These are phyloP conservation scores for Lipomyces lipofer DNA, from an alignment of 805 yeast species.

Conservation along the genomic window DNA sequence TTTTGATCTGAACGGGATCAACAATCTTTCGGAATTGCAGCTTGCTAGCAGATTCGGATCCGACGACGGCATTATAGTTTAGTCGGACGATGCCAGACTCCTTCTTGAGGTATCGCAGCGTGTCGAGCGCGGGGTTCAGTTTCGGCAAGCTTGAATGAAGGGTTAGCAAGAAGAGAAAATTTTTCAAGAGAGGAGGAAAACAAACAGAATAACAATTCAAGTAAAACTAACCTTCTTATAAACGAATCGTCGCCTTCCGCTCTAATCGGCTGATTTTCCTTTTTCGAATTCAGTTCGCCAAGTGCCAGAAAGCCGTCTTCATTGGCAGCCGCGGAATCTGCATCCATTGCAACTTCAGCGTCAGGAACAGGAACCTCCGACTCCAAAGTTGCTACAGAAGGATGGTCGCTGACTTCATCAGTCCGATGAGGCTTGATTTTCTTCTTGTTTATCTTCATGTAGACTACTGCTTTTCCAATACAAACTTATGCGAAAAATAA, in stretches of 20 bases:
- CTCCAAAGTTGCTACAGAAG: no score
- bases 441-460: not conserved
- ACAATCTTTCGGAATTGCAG: slow-evolving; percentile 33
- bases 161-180: not conserved
- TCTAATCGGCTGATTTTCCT: not conserved
- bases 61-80: slow-evolving; percentile 9
- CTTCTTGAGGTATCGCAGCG: slow-evolving; percentile 1
- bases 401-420: not conserved
- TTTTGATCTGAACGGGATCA: slow-evolving; percentile 38
- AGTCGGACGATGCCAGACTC: slow-evolving; percentile 16
- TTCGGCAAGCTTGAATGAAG: not conserved
- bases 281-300: not conserved
- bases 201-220: no score
- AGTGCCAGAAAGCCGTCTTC: not conserved
- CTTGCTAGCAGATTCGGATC: not conserved
- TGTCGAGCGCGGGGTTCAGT: slow-evolving; percentile 3
- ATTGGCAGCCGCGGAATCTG: not conserved
- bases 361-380: slow-evolving; percentile 3
- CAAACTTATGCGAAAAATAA: not conserved
- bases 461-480: not conserved
- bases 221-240: not conserved
- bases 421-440: not conserved
- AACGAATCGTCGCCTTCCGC: not conserved
- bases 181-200: no score
- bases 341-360: slow-evolving; percentile 10